Percentiles rank a stretch among this genome's conserved stretches.
phyloP scores from a whole-genome alignment of 164 flowering plant species.

The Cinnamomum micranthum region DNA sequence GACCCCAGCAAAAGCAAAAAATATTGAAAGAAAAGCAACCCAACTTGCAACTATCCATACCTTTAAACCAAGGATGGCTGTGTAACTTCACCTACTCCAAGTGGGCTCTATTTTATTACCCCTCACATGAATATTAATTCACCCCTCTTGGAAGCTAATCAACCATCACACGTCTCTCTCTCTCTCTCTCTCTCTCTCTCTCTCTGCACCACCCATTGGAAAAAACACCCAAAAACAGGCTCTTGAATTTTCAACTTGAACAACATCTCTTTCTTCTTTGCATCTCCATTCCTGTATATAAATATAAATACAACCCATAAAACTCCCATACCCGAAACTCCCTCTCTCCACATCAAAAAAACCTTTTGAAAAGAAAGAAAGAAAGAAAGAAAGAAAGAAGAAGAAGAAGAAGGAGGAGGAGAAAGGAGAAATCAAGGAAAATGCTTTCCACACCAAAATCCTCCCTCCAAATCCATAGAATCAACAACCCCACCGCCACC shows the following conservation, averaged over 20 bases:
- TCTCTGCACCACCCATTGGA: background rate
- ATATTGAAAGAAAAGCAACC: background rate
- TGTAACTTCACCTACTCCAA: conserved; percentile 5
- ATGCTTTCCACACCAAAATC: conserved; percentile 29
- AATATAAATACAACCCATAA: background rate
- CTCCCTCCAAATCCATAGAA: conserved; percentile 19
- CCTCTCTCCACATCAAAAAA: background rate
- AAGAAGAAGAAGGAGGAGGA: background rate
- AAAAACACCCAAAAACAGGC: background rate
- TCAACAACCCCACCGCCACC: conserved; percentile 4
- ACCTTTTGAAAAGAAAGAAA: background rate
- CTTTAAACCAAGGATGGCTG: background rate
- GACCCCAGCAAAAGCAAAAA: too few species aligned
- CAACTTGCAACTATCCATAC: background rate
- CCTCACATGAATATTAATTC: conserved; percentile 14
- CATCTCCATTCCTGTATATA: conserved; percentile 3
- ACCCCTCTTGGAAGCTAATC: conserved; percentile 9
- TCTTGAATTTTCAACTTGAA: conserved; percentile 1
- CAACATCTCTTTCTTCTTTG: background rate
- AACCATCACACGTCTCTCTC: background rate
- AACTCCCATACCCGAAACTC: conserved; percentile 6
- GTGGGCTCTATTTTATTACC: conserved; percentile 7
- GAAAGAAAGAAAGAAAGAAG: too few species aligned
- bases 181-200: conserved; percentile 3
- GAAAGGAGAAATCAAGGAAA: background rate